These are phyloP conservation scores for Cercophora samala DNA, from an alignment of 495 filamentous ascomycete genomes.

Conservation along the genomic window DNA sequence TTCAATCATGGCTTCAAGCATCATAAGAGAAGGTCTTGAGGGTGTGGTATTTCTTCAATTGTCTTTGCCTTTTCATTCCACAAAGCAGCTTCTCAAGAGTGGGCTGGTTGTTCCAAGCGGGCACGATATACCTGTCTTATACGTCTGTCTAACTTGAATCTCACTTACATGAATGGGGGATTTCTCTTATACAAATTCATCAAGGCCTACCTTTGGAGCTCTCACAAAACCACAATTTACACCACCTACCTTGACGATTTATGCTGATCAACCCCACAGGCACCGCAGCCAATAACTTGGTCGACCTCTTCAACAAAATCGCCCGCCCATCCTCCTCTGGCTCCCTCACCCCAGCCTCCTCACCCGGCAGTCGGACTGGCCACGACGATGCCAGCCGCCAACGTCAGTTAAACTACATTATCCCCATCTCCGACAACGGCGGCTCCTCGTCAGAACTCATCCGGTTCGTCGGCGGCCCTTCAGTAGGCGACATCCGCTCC, in stretches of 20 bases:
- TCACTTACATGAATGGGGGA: neutral
- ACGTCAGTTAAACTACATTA: conserved; percentile 74
- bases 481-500: neutral
- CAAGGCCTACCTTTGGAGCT: neutral
- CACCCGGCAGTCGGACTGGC: neutral
- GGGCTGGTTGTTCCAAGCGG: too few relatives aligned
- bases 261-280: conserved; percentile 45
- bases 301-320: conserved; percentile 81
- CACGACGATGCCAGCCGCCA: conserved; percentile 38
- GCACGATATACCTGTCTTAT: neutral
- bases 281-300: conserved; percentile 88
- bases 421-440: conserved; percentile 94
- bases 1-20: neutral
- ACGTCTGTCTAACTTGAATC: neutral
- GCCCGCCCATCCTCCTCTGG: conserved; percentile 46
- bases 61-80: too few relatives aligned
- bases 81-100: too few relatives aligned
- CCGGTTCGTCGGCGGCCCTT: conserved; percentile 84
- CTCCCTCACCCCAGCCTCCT: neutral
- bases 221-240: neutral
- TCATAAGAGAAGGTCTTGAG: neutral
- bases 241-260: neutral
- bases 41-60: too few relatives aligned
- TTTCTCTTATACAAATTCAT: neutral
- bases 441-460: conserved; percentile 89